A percentile compares a stretch with the other conserved stretches of the same genome.
Conservation (phyloP, 179 eudicot species). For the Patellifolia procumbens region DNA sequence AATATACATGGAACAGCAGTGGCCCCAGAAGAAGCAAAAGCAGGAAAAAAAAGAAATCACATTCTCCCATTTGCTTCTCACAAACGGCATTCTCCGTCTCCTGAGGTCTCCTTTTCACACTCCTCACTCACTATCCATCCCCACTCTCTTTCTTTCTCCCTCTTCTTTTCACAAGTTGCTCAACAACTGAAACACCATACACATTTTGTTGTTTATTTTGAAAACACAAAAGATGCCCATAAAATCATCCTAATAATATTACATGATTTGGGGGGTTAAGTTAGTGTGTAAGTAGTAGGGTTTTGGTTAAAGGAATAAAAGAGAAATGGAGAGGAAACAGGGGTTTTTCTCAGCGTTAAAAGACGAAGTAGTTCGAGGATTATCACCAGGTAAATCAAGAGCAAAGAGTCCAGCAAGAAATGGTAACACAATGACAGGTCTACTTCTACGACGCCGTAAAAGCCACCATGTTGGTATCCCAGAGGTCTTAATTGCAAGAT, state of each 20-base stretch:
- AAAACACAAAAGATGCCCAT: no score
- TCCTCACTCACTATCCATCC: slow-evolving; percentile 22
- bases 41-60: slow-evolving; percentile 10
- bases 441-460: slow-evolving; percentile 57
- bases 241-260: neutral
- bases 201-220: neutral
- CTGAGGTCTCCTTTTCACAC: slow-evolving; percentile 24
- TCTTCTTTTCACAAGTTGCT: slow-evolving; percentile 6
- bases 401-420: slow-evolving; percentile 50
- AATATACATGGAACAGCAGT: neutral
- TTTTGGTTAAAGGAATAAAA: neutral
- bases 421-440: slow-evolving; percentile 62
- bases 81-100: slow-evolving; percentile 42
- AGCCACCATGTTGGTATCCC: slow-evolving; percentile 40
- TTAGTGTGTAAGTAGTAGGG: neutral
- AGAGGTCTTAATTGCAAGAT: slow-evolving; percentile 56
- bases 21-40: slow-evolving; percentile 19
- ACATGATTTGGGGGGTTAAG: slow-evolving; percentile 11
- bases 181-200: neutral
- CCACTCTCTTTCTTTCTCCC: slow-evolving; percentile 9
- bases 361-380: slow-evolving; percentile 73
- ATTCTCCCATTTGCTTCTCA: slow-evolving; percentile 38
- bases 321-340: slow-evolving; percentile 66
- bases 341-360: slow-evolving; percentile 76
- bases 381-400: slow-evolving; percentile 80